Percentiles rank a stretch among this genome's conserved stretches.
Conservation (phyloP, 495 filamentous ascomycete genomes). For the Penicillium nucicola region DNA sequence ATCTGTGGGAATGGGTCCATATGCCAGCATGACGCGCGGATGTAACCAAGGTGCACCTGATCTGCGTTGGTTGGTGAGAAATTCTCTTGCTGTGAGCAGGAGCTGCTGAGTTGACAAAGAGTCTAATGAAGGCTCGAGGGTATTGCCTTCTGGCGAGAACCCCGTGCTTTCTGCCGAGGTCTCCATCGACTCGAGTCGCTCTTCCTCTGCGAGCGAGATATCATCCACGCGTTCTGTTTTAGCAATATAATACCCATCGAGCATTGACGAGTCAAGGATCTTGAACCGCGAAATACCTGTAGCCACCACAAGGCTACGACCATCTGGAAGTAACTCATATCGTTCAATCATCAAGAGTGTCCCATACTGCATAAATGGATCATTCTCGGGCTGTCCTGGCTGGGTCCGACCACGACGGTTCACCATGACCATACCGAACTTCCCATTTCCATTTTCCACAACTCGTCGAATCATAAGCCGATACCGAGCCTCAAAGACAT, state of each 20-base stretch:
- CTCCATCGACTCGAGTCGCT: constrained; percentile 65
- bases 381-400: constrained; percentile 51
- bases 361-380: constrained; percentile 69
- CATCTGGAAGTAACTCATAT: constrained; percentile 70
- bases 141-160: constrained; percentile 11
- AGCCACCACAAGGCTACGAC: constrained; percentile 75
- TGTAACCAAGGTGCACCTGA: constrained; percentile 71
- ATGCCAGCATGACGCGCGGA: constrained; percentile 64
- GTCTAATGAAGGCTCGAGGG: constrained; percentile 43
- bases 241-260: constrained; percentile 77
- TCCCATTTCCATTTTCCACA: constrained; percentile 61
- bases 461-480: constrained; percentile 82
- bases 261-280: constrained; percentile 56
- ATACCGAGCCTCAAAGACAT: constrained; percentile 91
- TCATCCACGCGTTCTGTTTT: constrained; percentile 73
- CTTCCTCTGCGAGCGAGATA: constrained; percentile 76
- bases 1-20: constrained; percentile 73
- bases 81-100: constrained; percentile 59
- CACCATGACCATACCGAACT: constrained; percentile 82
- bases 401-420: constrained; percentile 55
- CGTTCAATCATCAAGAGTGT: constrained; percentile 73
- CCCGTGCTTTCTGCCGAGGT: constrained; percentile 26
- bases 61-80: constrained; percentile 62
- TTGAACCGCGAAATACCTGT: constrained; percentile 73
- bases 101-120: constrained; percentile 67